Evolutionary conservation across 257 asterid genomes (phyloP).

Genomic region (Solanum arcanum): DNA sequence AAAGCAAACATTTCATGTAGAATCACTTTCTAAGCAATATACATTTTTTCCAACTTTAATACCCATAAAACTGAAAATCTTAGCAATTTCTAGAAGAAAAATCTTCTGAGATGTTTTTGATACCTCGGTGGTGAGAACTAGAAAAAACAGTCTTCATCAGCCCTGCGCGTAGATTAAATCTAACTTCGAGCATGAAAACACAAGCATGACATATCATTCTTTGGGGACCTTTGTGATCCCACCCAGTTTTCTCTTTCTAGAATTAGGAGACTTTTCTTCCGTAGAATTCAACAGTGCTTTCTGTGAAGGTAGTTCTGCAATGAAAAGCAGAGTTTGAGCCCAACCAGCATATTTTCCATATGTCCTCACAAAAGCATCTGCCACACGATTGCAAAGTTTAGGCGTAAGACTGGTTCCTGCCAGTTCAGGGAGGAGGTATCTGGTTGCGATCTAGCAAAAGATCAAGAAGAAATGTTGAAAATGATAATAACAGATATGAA

Average conservation of each 20-base stretch:
- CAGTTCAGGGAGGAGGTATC: constrained; percentile 83
- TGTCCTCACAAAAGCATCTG: constrained; percentile 76
- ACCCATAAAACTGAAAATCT: neutral
- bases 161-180: neutral
- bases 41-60: neutral
- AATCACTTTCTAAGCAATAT: neutral
- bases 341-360: constrained; percentile 98
- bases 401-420: constrained; percentile 72
- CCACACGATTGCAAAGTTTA: constrained; percentile 41
- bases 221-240: neutral
- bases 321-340: constrained; percentile 97
- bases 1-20: neutral
- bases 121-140: neutral
- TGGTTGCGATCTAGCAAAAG: constrained; percentile 62
- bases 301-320: constrained; percentile 89
- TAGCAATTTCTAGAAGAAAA: neutral
- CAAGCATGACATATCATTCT: neutral
- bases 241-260: constrained; percentile 10
- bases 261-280: constrained; percentile 15
- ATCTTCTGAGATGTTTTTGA: neutral
- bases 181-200: neutral
- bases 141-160: neutral
- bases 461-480: constrained; percentile 4
- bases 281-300: constrained; percentile 39
- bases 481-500: neutral